phyloP scores from a whole-genome alignment of 2,329 filamentous ascomycete genomes.

The Colletotrichum graminicola region DNA sequence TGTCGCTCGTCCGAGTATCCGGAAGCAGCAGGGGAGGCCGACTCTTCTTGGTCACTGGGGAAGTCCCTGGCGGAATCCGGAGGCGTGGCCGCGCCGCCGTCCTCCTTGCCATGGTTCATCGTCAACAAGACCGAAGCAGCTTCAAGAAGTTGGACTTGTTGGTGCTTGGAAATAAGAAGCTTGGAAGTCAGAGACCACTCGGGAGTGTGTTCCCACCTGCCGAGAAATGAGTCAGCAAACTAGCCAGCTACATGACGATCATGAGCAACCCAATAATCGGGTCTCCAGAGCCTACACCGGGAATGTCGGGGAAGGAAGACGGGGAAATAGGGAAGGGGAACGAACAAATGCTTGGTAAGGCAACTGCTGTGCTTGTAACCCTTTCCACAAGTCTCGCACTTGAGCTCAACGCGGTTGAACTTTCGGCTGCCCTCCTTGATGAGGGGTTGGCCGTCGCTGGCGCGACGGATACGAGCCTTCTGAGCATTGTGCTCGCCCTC shows the following conservation, averaged over 20 bases:
- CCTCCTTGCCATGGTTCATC: constrained; percentile 74
- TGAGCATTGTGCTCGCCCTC: constrained; percentile 62
- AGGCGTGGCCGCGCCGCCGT: constrained; percentile 68
- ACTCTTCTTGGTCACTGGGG: constrained; percentile 81
- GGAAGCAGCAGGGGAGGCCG: constrained; percentile 81
- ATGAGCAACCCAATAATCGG: constrained; percentile 40
- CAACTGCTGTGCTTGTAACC: constrained; percentile 99
- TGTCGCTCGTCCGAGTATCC: constrained; percentile 81
- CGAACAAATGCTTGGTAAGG: constrained; percentile 99
- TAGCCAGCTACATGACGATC: constrained; percentile 5
- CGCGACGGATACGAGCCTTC: constrained; percentile 67
- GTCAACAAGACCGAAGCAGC: constrained; percentile 94
- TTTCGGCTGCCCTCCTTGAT: constrained; percentile 87
- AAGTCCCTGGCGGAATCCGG: constrained; percentile 76
- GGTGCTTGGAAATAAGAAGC: constrained; percentile 98
- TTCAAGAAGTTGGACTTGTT: constrained; percentile 97
- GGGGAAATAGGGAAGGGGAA: constrained; percentile 71
- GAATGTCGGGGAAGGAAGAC: constrained; percentile 48
- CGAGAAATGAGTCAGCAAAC: constrained; percentile 50
- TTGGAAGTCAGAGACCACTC: constrained; percentile 98
- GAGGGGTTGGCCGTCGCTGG: constrained; percentile 89
- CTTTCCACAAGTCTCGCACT: constrained; percentile 98
- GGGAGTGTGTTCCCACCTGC: constrained; percentile 98
- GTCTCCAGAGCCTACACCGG: constrained; percentile 46
- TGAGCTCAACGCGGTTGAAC: constrained; percentile 85